Evolutionary conservation across 257 asterid species (phyloP).

Genomic region (Petrea volubilis): DNA sequence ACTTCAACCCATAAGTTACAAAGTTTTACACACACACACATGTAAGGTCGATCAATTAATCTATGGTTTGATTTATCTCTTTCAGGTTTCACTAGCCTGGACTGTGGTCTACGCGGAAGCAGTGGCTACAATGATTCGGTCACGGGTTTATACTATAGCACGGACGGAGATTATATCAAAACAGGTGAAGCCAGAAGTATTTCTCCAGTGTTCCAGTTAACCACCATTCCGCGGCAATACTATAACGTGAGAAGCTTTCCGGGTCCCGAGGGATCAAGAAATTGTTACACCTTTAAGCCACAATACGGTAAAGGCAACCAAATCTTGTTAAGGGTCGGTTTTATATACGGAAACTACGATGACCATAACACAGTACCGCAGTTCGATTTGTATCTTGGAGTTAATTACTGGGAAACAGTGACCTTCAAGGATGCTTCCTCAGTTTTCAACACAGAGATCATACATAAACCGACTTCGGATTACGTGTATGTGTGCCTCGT

Average conservation of each 20-base stretch:
- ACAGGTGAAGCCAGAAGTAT: conserved; percentile 17
- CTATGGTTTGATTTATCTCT: neutral
- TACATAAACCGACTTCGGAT: too few species aligned
- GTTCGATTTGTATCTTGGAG: conserved; percentile 48
- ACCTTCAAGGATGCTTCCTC: too few species aligned
- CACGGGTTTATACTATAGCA: conserved; percentile 24
- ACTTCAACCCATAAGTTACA: too few species aligned
- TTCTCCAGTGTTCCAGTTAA: neutral
- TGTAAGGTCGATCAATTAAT: too few species aligned
- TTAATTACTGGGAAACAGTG: too few species aligned
- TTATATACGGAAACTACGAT: conserved; percentile 41
- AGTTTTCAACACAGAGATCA: too few species aligned
- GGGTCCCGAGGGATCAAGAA: neutral
- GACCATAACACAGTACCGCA: conserved; percentile 17
- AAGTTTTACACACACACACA: too few species aligned
- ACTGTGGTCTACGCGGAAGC: conserved; percentile 35
- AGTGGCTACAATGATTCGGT: neutral
- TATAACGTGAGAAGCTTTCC: conserved; percentile 38
- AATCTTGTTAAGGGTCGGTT: conserved; percentile 35
- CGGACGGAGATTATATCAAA: too few species aligned
- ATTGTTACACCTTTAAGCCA: conserved; percentile 14
- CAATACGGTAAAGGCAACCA: conserved; percentile 1
- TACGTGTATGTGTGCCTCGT: too few species aligned
- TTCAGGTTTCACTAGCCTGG: conserved; percentile 45
- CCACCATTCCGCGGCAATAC: neutral